Percentiles rank a stretch among this genome's conserved stretches.
Evolutionary conservation across 139 green algal species (phyloP).

Genomic region (Tetraselmis striata): DNA sequence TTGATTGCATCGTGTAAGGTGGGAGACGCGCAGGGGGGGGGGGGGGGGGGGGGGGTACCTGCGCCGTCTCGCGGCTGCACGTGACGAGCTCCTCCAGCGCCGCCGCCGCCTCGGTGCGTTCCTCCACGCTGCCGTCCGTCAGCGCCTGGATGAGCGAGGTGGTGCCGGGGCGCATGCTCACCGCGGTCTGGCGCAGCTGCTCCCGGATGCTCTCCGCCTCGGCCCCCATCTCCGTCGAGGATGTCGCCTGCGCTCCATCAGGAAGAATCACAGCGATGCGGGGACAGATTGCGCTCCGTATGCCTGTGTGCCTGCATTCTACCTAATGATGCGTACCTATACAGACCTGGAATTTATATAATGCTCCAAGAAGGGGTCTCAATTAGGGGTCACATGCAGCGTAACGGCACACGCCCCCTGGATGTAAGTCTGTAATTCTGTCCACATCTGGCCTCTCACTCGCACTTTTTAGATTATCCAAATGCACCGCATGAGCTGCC

Average conservation of each 20-base stretch:
- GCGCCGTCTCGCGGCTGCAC: not conserved
- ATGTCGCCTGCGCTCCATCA: not conserved
- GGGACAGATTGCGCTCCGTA: not conserved
- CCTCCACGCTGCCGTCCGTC: not conserved
- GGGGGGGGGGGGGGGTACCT: no score
- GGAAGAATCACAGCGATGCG: not conserved
- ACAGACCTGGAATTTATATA: no score
- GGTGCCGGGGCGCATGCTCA: not conserved
- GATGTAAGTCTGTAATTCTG: not conserved
- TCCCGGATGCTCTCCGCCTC: not conserved
- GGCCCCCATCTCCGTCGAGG: not conserved
- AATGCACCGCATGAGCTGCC: no score
- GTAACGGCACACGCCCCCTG: no score
- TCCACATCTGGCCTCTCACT: no score
- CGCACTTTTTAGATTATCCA: no score
- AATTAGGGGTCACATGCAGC: no score
- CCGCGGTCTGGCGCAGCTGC: not conserved
- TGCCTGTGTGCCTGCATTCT: not conserved
- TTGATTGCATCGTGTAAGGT: no score
- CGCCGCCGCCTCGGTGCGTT: not conserved
- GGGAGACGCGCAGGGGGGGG: no score
- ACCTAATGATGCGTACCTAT: not conserved
- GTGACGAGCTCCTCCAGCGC: not conserved
- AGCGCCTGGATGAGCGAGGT: not conserved
- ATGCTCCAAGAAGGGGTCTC: no score